Evolutionary conservation across 192 early-diverging fungal genomes (phyloP).

Genomic region (Coemansia sp.): DNA sequence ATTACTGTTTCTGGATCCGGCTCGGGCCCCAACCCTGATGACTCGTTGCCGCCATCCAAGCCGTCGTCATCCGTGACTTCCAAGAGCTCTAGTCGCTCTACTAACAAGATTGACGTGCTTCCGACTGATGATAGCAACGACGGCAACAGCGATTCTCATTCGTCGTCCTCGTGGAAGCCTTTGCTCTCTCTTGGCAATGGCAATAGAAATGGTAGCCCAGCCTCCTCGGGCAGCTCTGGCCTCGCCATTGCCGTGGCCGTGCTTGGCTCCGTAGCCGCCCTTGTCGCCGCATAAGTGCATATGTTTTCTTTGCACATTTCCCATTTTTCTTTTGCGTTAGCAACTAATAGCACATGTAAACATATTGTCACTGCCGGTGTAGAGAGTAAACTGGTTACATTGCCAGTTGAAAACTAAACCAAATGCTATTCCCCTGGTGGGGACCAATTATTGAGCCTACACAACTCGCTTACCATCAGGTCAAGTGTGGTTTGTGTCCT

Average conservation of each 20-base stretch:
- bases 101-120: not conserved
- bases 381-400: no score
- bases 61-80: not conserved
- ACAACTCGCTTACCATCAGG: no score
- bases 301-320: not conserved
- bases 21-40: not conserved
- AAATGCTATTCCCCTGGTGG: no score
- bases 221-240: not conserved
- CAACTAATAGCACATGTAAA: no score
- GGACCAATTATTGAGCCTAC: no score
- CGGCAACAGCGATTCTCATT: not conserved
- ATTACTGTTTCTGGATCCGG: conserved; percentile 8
- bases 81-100: not conserved
- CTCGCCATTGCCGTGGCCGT: not conserved
- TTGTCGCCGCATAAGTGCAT: not conserved
- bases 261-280: not conserved
- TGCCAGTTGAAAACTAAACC: no score
- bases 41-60: not conserved
- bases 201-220: not conserved
- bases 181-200: not conserved
- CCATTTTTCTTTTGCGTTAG: not conserved
- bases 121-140: not conserved
- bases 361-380: no score
- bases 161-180: not conserved
- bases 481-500: no score